These are phyloP conservation scores for Fraxinus greggii DNA, from an alignment of 305 asterid species.

Conservation along the genomic window DNA sequence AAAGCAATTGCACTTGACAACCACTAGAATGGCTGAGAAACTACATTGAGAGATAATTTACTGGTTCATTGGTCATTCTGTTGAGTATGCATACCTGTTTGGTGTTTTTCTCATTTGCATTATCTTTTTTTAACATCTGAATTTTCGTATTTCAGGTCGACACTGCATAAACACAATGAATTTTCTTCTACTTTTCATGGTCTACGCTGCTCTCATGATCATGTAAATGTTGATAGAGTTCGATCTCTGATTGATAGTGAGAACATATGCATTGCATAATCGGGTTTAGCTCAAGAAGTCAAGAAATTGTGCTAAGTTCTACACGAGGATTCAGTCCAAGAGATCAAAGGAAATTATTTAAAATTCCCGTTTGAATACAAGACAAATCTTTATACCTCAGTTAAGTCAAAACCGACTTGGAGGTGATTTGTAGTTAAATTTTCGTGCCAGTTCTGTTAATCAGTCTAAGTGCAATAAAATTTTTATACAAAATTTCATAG, in stretches of 20 bases:
- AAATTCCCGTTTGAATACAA: slow-evolving; percentile 22
- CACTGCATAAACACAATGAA: slow-evolving; percentile 15
- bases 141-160: slow-evolving; percentile 41
- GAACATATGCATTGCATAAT: slow-evolving; percentile 22
- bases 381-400: slow-evolving; percentile 20
- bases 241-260: slow-evolving; percentile 14
- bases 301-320: slow-evolving; percentile 15
- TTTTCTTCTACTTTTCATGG: slow-evolving; percentile 29
- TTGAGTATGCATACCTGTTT: not conserved
- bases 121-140: slow-evolving; percentile 12
- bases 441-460: slow-evolving; percentile 13
- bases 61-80: not conserved
- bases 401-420: slow-evolving; percentile 28
- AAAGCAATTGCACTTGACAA: not conserved
- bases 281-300: not conserved
- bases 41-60: not conserved
- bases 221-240: slow-evolving; percentile 24
- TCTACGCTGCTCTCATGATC: slow-evolving; percentile 31
- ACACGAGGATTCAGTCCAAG: slow-evolving; percentile 4
- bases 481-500: slow-evolving; percentile 34
- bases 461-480: slow-evolving; percentile 31
- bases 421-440: slow-evolving; percentile 26
- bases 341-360: slow-evolving; percentile 13
- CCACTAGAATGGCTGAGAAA: not conserved
- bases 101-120: not conserved